Base-by-base conservation (phyloP, 257 asterid species). In the Przewalskia tangutica region DNA sequence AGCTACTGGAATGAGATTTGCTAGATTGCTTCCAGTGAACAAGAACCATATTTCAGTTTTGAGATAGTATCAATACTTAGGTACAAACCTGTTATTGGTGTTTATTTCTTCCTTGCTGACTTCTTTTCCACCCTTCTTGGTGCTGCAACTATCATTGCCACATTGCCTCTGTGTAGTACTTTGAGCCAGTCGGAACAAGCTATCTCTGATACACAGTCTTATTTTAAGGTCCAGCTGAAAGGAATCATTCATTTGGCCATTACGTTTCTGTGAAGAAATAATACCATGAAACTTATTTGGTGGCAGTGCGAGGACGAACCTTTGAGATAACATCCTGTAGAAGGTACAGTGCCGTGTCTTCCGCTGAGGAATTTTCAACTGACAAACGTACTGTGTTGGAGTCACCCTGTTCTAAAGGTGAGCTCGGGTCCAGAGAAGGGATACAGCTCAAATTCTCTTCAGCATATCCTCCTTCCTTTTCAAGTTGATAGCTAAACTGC, bases 161-260 rank as follows among this genome's bases (percentile, higher is more conserved):
- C 86, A 79, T 83, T 90, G 97, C 87, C 98, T 91, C 83, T 83
- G 91, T 75, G 81, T 84, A 83, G 97, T 91, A 89, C 97, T 92
- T 71, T 85, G 90, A 68, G 98, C 97, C 54, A 95, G 91, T 84
- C 98, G 93, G 87, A 86, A 89, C 87, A 95, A 89, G 88, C 98
- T 95, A 84, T 95, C 97, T 79, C 95, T 87, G 84, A 93, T 91
- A 89, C 93, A 89, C 79, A 91, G 90, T 85, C 97, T 89, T 82
- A 87, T 87, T 77, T 79, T 88, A 77, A 82, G 81, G 92, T 93
- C 98, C 93, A 95, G 71, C 98, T 95, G 93, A 81, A 84, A 83
- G 65, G 75, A 79, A 82, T 63, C 63, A 55, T 64, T 6, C 86
- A 70, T 62, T 82, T 51, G 51, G 71, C 65, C 73, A 77, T 42